Base-by-base conservation (phyloP, 352 stramenopile species). In the Phytophthora nicotianae region DNA sequence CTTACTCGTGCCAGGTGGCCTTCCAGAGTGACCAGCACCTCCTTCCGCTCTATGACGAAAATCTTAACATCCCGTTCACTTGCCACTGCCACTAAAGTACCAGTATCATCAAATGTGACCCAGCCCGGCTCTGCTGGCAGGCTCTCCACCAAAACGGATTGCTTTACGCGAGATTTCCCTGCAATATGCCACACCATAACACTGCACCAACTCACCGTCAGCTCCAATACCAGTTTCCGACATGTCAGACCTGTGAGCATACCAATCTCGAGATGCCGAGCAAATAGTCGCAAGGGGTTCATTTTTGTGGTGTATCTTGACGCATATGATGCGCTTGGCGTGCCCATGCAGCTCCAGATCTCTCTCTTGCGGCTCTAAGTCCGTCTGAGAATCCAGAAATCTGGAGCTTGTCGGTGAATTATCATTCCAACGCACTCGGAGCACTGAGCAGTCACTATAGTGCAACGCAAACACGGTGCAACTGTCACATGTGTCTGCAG, bases 201-300 rank as follows among this genome's bases (percentile, higher is more conserved):
- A 50, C 85, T 93, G 26, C 23, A 51, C 13, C 9, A 14, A 27
- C 14, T 5, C 11, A 8, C 6, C 6, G 21, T 42, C n/a, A 37
- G 19, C 5, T 10, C 3, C 26, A 58, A 46, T 17, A 32, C 20
- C 17, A 3, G 19, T 6, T 17, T 7, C 20, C 29, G 23, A 26
- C n/a, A 13, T 13, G 13, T 5, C 37, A 43, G 23, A 3, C 16
- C 37, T 10, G 11, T 23, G 13, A 43, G 54, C 52, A 17, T 35
- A 93, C 84, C 80, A 75, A 56, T 93, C 85, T 53, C 73, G 83
- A 5, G 85, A 93, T 0, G 75, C 82, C 2, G 82, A 90, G 46
- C 73, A 83, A 2, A 93, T 21, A 14, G 66, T 57, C n/a, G 88
- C 26, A 7, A 19, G 4, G 0, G 65, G 68, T 0, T 68, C 43